These are phyloP conservation scores for Lipomyces starkeyi DNA, from an alignment of 805 yeast genomes.

Conservation along the genomic window DNA sequence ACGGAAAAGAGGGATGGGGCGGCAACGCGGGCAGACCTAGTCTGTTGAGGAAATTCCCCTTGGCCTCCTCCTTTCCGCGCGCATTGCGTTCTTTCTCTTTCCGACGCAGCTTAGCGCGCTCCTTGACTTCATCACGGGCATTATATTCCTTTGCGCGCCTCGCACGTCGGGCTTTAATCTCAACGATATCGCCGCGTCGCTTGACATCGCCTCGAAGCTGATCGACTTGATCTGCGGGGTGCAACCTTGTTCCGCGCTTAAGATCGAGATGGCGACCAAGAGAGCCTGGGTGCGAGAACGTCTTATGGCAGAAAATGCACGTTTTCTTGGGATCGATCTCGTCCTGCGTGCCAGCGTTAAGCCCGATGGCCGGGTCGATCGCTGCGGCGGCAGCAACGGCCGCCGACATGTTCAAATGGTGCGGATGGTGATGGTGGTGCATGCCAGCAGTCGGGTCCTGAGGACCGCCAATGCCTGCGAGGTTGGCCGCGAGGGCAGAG, in stretches of 20 bases:
- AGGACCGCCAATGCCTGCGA: slow-evolving; percentile 29
- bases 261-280: slow-evolving; percentile 65
- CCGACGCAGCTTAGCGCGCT: slow-evolving; percentile 54
- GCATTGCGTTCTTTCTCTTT: slow-evolving; percentile 52
- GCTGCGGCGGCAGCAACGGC: slow-evolving; percentile 36
- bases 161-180: slow-evolving; percentile 51
- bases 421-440: slow-evolving; percentile 35
- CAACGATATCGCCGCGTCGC: slow-evolving; percentile 57
- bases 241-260: slow-evolving; percentile 58
- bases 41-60: slow-evolving; percentile 47
- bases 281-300: slow-evolving; percentile 64
- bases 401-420: slow-evolving; percentile 32
- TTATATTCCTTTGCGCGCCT: slow-evolving; percentile 54
- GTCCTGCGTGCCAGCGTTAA: slow-evolving; percentile 15
- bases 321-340: slow-evolving; percentile 45
- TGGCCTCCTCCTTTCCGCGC: slow-evolving; percentile 50
- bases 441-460: slow-evolving; percentile 28
- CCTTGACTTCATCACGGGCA: slow-evolving; percentile 56
- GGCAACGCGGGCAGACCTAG: slow-evolving; percentile 51
- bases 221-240: slow-evolving; percentile 58
- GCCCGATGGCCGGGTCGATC: slow-evolving; percentile 33
- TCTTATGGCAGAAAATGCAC: slow-evolving; percentile 60
- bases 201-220: slow-evolving; percentile 56
- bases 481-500: slow-evolving; percentile 34
- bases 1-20: slow-evolving; percentile 56